Evolutionary conservation across 495 filamentous ascomycete species (phyloP).

Genomic region (Aspergillus heteromorphus): DNA sequence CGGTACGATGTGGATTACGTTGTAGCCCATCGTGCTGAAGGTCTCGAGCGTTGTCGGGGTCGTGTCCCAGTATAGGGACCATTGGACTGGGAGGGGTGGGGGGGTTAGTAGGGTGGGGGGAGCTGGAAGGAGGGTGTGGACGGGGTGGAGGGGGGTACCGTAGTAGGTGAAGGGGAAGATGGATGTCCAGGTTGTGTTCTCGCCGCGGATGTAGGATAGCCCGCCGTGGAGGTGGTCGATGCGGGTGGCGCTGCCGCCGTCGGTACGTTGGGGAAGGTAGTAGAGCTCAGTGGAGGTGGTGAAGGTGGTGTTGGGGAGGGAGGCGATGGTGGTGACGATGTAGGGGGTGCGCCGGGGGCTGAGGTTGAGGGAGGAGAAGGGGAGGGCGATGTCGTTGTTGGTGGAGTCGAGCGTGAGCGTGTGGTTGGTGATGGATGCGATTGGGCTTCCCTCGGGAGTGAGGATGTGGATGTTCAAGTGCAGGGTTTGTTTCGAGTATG

Average conservation of each 20-base stretch:
- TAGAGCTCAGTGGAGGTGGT: conserved; percentile 37
- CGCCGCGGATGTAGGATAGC: conserved; percentile 34
- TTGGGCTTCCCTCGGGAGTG: neutral
- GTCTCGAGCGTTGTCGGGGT: conserved; percentile 20
- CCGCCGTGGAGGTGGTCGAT: conserved; percentile 59
- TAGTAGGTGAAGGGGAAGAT: conserved; percentile 63
- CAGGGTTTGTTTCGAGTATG: neutral
- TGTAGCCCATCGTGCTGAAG: conserved; percentile 49
- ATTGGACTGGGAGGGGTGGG: conserved; percentile 15
- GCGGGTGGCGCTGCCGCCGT: conserved; percentile 54
- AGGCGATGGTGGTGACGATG: neutral
- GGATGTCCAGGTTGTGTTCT: conserved; percentile 38
- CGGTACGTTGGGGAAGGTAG: conserved; percentile 50
- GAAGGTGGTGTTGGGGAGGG: neutral
- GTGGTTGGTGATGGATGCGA: neutral
- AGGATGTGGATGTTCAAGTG: neutral
- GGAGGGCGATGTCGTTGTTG: neutral
- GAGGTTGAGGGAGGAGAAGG: neutral
- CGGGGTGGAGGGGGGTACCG: conserved; percentile 23
- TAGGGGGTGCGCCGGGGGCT: neutral
- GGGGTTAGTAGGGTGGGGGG: neutral
- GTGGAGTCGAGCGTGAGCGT: neutral
- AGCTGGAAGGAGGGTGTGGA: neutral
- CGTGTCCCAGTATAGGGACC: conserved; percentile 48
- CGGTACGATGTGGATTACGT: conserved; percentile 50